Percentiles rank a stretch among this genome's conserved stretches.
Conservation (phyloP, 371 early-diverging fungal genomes). For the Mucor plumbeus region DNA sequence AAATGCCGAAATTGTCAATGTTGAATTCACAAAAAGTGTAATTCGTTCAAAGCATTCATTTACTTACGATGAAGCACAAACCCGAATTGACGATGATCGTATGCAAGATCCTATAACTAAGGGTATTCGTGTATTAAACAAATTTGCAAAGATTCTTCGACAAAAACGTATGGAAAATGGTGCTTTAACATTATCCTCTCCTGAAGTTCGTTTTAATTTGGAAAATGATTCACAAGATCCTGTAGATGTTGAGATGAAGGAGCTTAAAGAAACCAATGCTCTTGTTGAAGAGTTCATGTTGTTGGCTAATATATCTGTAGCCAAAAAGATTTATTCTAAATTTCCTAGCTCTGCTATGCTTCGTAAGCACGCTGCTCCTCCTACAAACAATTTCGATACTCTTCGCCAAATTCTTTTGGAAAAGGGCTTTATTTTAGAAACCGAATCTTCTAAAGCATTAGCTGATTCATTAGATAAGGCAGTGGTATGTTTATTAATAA, state of each 20-base stretch:
- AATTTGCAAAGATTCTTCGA: slow-evolving; percentile 88
- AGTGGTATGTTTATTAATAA: slow-evolving; percentile 40
- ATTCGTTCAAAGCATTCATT: slow-evolving; percentile 94
- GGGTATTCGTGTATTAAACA: slow-evolving; percentile 84
- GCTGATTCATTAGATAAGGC: slow-evolving; percentile 85
- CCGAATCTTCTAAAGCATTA: slow-evolving; percentile 71
- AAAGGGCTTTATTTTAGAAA: slow-evolving; percentile 48
- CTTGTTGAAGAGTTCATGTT: slow-evolving; percentile 99
- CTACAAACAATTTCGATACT: slow-evolving; percentile 77
- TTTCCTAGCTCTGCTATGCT: slow-evolving; percentile 95
- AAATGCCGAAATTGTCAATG: slow-evolving; percentile 77
- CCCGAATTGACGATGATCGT: slow-evolving; percentile 85
- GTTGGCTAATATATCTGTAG: slow-evolving; percentile 98
- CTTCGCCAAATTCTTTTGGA: slow-evolving; percentile 73
- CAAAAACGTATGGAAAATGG: slow-evolving; percentile 77
- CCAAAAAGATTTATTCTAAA: slow-evolving; percentile 85
- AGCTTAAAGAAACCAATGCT: slow-evolving; percentile 93
- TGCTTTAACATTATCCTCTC: slow-evolving; percentile 84
- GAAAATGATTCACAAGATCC: slow-evolving; percentile 91
- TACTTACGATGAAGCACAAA: slow-evolving; percentile 98
- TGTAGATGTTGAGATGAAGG: slow-evolving; percentile 87
- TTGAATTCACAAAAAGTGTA: slow-evolving; percentile 84
- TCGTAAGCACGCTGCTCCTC: slow-evolving; percentile 85
- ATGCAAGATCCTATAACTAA: slow-evolving; percentile 85
- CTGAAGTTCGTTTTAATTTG: slow-evolving; percentile 87